Base-by-base conservation (phyloP, 2,329 filamentous ascomycete genomes). In the Chrysoporthe puriensis region DNA sequence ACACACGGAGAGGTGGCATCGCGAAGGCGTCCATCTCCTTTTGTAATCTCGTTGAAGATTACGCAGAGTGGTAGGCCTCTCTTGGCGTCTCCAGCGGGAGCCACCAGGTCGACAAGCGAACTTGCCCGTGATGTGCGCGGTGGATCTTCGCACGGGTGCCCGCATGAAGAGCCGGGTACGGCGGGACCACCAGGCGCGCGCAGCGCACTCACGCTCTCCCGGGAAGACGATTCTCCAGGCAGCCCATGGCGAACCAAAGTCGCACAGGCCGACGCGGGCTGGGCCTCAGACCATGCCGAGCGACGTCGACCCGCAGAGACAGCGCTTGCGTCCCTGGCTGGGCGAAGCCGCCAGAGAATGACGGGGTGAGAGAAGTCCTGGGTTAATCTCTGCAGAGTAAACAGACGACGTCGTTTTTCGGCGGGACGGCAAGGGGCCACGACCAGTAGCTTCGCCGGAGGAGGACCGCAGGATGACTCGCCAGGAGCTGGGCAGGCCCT, bases 11-110 rank as follows among this genome's bases (percentile, higher is more conserved):
- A 34, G 21, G 50, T 54, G 13, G 32, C 61, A 67, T 43, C 62
- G 64, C 59, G n/a, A 64, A 43, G 58, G 62, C 42, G 59, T 18
- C 50, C 63, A 67, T 65, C 68, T 69, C 68, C 68, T 69, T 69
- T 69, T 69, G 62, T 67, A 67, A 62, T 66, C 56, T 67, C 61
- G 59, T 34, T 67, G 57, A 64, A 63, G 63, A 69, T 36, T 62
- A 44, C 56, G 40, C 65, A 46, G 52, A 67, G 62, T 54, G 58
- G 65, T 59, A 58, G 61, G 68, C 40, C 58, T 46, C 62, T 62
- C 48, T 67, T 48, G 59, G 59, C 59, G 59, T 21, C 59, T 34
- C 59, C 59, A 43, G 63, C n/a, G 56, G 63, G 46, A 63, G 63
- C 63, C 63, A 32, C 57, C 44, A 32, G 48, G 56, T 18, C 32